Conservation (phyloP, 768 basidiomycete genomes). For the Zangia roseola region DNA sequence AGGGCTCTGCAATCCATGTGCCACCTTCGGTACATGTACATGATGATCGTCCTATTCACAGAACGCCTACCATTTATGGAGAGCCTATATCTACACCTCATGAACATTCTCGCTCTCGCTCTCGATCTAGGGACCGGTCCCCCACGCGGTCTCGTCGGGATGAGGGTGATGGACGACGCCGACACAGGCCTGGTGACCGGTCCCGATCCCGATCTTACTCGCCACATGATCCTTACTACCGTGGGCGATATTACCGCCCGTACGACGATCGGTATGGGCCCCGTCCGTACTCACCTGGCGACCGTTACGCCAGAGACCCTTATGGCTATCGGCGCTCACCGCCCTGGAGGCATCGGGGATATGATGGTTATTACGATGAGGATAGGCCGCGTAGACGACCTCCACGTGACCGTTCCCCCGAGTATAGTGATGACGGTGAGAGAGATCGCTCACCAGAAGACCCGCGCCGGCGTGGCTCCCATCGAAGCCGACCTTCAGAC, state of each 20-base stretch:
- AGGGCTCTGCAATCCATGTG: conserved; percentile 20
- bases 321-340: conserved; percentile 12
- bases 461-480: background rate
- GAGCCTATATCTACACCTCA: conserved; percentile 14
- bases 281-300: conserved; percentile 16
- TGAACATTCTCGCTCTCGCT: conserved; percentile 7
- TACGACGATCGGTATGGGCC: conserved; percentile 15
- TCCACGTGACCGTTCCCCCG: background rate
- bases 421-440: background rate
- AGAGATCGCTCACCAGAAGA: conserved; percentile 8
- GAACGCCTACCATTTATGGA: conserved; percentile 27
- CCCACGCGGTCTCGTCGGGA: conserved; percentile 1
- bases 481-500: conserved; percentile 2
- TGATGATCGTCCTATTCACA: conserved; percentile 9
- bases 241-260: conserved; percentile 8
- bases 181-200: conserved; percentile 4
- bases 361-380: conserved; percentile 1
- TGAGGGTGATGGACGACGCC: background rate
- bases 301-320: conserved; percentile 10
- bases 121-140: conserved; percentile 4
- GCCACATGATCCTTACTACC: conserved; percentile 9
- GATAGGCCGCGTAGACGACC: background rate
- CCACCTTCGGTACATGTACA: conserved; percentile 9
- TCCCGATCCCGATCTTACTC: conserved; percentile 26
- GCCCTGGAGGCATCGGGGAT: conserved; percentile 4